Base-by-base conservation (phyloP, 345 rosid genomes). In the Durio zibethinus region DNA sequence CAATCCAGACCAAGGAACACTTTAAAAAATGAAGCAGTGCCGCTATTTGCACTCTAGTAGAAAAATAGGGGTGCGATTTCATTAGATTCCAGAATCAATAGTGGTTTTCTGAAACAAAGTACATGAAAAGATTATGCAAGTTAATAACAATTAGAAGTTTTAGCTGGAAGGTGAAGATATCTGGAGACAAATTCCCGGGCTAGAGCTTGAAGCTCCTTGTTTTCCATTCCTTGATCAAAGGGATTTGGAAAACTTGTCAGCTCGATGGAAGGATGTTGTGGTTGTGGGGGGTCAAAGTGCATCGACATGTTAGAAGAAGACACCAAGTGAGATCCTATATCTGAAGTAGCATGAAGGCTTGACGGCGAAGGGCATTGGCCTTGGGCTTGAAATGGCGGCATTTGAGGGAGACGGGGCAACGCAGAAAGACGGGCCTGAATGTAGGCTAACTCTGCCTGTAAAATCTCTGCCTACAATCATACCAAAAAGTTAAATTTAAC, bases 391-490 rank as follows among this genome's bases (percentile, higher is more conserved):
- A 80, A 81, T 15, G 72, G 72, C 0, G 76, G 80, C 72, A 78
- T 73, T 20, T 33, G 60, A 56, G 89, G 78, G 15, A 86, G 62
- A 29, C 79, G 81, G 29, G 84, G 92, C 80, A 93, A 25, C 33
- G 87, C 82, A 2, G 92, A 84, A 47, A 93, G 89, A 35, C 83
- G 83, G 43, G 93, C 93, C 78, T 90, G 97, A 61, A 86, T 83
- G 82, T 78, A 85, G 5, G 97, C 89, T 15, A 94, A 80, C 77
- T 94, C 98, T 0, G 97, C 92, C 78, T 91, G 99, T 64, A 95
- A 79, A 84, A 85, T 90, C 82, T 10, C 14, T 0, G 21, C 50
- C 71, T 66, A 12, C 52, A 45, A 43, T 7, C 53, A 45, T 7
- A 25, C 4, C 54, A 4, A 16, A 50, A 48, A 3, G 3, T 48